Percentiles rank a stretch among this genome's conserved stretches.
These are phyloP conservation scores for Fistulifera solaris DNA, from an alignment of 108 stramenopile species.

Conservation along the genomic window DNA sequence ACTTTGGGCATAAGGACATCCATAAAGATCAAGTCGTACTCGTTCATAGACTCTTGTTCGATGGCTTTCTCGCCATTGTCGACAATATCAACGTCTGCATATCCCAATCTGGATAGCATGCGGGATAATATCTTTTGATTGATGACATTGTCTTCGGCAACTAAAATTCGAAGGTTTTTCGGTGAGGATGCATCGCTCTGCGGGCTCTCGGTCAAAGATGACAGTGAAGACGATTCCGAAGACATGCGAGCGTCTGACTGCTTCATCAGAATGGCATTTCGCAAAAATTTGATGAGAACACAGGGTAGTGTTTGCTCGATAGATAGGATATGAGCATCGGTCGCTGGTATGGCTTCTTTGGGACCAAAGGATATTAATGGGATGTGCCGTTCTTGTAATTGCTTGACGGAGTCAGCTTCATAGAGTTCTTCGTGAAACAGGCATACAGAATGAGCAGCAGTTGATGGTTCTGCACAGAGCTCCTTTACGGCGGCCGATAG, in stretches of 20 bases:
- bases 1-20: conserved; percentile 51
- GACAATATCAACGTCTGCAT: conserved; percentile 20
- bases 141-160: conserved; percentile 36
- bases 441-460: not conserved
- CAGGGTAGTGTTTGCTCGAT: conserved; percentile 12
- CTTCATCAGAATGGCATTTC: no score
- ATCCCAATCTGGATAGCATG: conserved; percentile 23
- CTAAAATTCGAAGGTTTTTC: conserved; percentile 11
- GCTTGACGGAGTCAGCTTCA: not conserved
- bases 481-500: no score
- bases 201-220: no score
- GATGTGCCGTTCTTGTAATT: not conserved
- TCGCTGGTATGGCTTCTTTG: conserved; percentile 5
- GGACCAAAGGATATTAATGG: conserved; percentile 7
- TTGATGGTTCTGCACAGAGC: no score
- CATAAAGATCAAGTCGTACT: conserved; percentile 37
- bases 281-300: not conserved
- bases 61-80: conserved; percentile 40
- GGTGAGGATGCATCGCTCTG: no score
- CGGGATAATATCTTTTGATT: conserved; percentile 35
- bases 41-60: conserved; percentile 3
- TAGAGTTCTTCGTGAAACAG: conserved; percentile 17
- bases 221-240: no score
- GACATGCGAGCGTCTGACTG: no score
- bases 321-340: conserved; percentile 9